Evolutionary conservation across 2,329 filamentous ascomycete genomes (phyloP), one percentile per base, ranked within the genome.

Genomic region (Emericellopsis atlantica): DNA sequence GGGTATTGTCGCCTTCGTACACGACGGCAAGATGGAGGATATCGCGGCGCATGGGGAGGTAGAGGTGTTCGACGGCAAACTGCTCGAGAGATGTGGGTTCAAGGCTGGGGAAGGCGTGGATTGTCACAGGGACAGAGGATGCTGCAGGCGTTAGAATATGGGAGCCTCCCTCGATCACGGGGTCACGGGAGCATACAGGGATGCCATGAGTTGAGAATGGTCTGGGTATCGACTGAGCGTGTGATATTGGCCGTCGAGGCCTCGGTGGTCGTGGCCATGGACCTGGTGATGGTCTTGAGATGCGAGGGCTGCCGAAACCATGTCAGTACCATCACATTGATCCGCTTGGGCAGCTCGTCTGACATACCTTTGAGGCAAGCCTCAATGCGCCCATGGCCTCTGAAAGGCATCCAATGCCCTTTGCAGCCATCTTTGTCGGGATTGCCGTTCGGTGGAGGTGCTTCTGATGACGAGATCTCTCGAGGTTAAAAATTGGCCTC

Each of bases 11-110:
- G 50, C 85, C 92, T 66, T 98, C 92, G 70, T 83, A 96, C 51
- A 95, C 67, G 44, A 98, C 78, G 44, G 92, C 92, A 48, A 86
- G 79, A 66, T 98, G 90, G 41, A 98, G 79, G 48, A 98, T 79
- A 60, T 98, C 92, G 58, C 83, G 81, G 44, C 92, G 84, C 37
- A 95, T 73, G 3, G 92, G 92, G 29, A 96, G 76, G 56, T 84
- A 69, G 36, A 98, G 82, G 61, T 95, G 87, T 54, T 84, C 83
- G 45, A 79, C 69, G 33, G 84, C 80, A 69, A 89, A 96, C 53
- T 76, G 65, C 56, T 85, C 77, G 59, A 93, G 82, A 39, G 77
- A 70, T 38, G 79, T 68, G 21, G 92, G 92, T 61, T 95, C 88
- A 63, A 95, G 79, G 10, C 79, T 76, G 31, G 92, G 92, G 67